Evolutionary conservation across 1,284 basidiomycete species (phyloP).

Genomic region (Fomitiporia mediterranea): DNA sequence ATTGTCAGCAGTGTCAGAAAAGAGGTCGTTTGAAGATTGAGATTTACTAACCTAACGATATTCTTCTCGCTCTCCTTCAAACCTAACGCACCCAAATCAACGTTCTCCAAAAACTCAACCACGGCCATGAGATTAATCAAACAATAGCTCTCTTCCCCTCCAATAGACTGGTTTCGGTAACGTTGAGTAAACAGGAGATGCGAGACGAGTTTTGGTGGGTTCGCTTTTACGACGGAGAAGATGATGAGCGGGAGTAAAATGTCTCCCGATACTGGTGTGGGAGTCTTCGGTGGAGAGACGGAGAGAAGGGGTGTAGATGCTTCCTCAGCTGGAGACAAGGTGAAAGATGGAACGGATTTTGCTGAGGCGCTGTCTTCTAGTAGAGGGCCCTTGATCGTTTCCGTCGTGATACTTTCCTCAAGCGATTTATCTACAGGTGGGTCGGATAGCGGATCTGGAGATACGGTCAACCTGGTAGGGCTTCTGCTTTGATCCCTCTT

Average conservation of each 20-base stretch:
- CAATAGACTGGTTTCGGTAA: conserved; percentile 68
- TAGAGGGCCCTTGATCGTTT: conserved; percentile 9
- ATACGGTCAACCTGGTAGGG: conserved; percentile 23
- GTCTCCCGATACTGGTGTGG: conserved; percentile 64
- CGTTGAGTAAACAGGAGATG: conserved; percentile 85
- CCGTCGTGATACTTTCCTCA: conserved; percentile 4
- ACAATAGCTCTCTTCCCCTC: conserved; percentile 88
- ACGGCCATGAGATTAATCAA: conserved; percentile 92
- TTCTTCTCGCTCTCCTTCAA: conserved; percentile 62
- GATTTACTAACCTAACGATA: conserved; percentile 45
- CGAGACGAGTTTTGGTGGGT: conserved; percentile 80
- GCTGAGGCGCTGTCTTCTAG: conserved; percentile 9
- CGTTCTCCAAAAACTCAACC: conserved; percentile 89
- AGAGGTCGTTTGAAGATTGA: conserved; percentile 2
- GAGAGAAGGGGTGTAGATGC: conserved; percentile 24
- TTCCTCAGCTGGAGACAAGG: neutral
- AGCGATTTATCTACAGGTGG: neutral
- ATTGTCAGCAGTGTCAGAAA: conserved; percentile 8
- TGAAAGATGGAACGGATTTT: conserved; percentile 3
- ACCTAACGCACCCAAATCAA: conserved; percentile 80
- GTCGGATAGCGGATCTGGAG: conserved; percentile 4
- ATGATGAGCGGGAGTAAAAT: conserved; percentile 87
- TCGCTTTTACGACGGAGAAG: conserved; percentile 85
- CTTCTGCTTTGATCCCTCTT: conserved; percentile 21
- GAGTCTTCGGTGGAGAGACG: conserved; percentile 29